These are phyloP conservation scores for Rickenella mellea DNA, from an alignment of 768 basidiomycete species.

Conservation along the genomic window DNA sequence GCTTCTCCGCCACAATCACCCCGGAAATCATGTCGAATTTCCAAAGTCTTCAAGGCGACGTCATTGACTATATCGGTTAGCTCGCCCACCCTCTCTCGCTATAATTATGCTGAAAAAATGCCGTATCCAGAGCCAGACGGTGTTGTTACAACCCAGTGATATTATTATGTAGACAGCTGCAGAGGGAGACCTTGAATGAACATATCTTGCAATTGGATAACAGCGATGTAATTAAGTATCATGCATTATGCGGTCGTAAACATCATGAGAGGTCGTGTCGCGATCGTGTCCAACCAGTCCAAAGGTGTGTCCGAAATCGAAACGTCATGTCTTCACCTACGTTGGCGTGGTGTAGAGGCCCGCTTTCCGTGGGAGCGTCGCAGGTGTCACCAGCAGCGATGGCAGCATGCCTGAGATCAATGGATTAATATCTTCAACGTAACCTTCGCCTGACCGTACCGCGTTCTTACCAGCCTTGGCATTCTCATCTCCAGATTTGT, in stretches of 20 bases:
- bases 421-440: constrained; percentile 2
- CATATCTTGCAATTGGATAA: no score
- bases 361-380: no score
- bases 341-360: no score
- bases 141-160: constrained; percentile 30
- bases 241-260: no score
- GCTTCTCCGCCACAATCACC: constrained; percentile 34
- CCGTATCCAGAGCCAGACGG: constrained; percentile 30
- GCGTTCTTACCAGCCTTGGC: background rate
- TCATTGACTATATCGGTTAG: constrained; percentile 41
- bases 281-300: no score
- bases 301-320: no score
- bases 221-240: no score
- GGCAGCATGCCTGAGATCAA: constrained; percentile 8
- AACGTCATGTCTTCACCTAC: no score
- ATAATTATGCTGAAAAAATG: constrained; percentile 1
- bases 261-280: no score
- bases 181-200: no score
- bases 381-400: constrained; percentile 8
- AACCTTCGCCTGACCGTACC: background rate
- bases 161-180: no score
- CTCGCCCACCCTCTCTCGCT: background rate
- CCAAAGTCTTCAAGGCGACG: constrained; percentile 18
- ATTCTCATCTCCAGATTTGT: background rate
- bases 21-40: constrained; percentile 22